phyloP scores from a whole-genome alignment of 441 rosid species.

The Erodium moschatum region DNA sequence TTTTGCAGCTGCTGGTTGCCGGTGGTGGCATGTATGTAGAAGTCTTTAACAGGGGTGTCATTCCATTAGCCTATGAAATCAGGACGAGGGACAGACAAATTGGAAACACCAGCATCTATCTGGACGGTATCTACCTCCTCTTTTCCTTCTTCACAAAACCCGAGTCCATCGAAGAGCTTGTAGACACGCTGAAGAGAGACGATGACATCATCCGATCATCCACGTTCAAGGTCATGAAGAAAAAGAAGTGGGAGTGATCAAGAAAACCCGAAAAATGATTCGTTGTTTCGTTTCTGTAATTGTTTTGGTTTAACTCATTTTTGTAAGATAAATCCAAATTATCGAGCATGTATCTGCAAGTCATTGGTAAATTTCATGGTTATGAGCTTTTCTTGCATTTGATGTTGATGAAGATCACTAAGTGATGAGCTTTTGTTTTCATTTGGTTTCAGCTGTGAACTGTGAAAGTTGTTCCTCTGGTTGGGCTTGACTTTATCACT shows the following conservation, averaged over 20 bases:
- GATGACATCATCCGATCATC: slow-evolving; percentile 22
- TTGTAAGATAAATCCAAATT: no score
- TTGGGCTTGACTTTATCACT: no score
- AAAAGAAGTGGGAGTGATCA: slow-evolving; percentile 13
- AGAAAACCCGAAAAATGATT: no score
- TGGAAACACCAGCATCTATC: slow-evolving; percentile 67
- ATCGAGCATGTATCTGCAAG: no score
- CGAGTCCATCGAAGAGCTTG: slow-evolving; percentile 15
- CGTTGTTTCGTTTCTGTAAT: no score
- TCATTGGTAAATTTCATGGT: no score
- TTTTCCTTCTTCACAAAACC: slow-evolving; percentile 36
- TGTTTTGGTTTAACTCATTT: no score
- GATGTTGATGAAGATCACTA: no score
- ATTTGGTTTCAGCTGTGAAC: no score
- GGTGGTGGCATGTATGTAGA: slow-evolving; percentile 95
- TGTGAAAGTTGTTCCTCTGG: no score
- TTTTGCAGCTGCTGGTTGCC: slow-evolving; percentile 73
- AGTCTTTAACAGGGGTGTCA: slow-evolving; percentile 87
- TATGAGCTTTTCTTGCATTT: no score
- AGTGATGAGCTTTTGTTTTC: no score
- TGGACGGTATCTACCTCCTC: slow-evolving; percentile 88
- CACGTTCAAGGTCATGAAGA: slow-evolving; percentile 21
- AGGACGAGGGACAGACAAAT: slow-evolving; percentile 53
- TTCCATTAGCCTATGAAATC: slow-evolving; percentile 40
- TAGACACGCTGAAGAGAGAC: slow-evolving; percentile 15